Evolutionary conservation across 768 basidiomycete species (phyloP), one percentile per base, ranked within the genome.

Genomic region (Kwoniella europaea): DNA sequence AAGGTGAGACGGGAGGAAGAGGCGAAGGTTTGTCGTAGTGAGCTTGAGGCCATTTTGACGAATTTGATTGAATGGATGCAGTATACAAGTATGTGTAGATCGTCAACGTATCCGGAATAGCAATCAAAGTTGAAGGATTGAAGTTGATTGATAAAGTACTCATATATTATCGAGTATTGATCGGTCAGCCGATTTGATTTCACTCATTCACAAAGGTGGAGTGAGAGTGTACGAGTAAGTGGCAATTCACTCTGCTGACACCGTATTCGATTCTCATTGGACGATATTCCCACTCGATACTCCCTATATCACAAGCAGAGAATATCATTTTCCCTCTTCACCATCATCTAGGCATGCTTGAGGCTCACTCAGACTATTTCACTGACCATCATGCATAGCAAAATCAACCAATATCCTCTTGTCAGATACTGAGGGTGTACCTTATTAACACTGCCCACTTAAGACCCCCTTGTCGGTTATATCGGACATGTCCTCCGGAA

Each of bases 1-100:
- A 69, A 62, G 22, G 72, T 69, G 20, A 67, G 54, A 50, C 68
- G 69, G n/a, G 73, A 68, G 12, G 68, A 71, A 4, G 73, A 71
- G 43, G 69, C 65, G 64, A 69, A 69, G 15, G 65, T 57, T 29
- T 59, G 63, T 55, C 72, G 63, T 22, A 73, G 44, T 35, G 68
- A 35, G 35, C 5, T 35, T 35, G 35, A 55, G 4, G 60, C 60
- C 54, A 62, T 62, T 1, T 56, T 62, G 57, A 35, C 16, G 9
- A 20, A 24, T 43, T 50, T 43, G 20, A 27, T 4, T 27, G 4
- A 3, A 27, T 27, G 27, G 27, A 27, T 27, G 27, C 27, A 4
- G 4, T 27, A 3, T 35, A 35, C 4, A 50, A 18, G 46, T 50
- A 50, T 50, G 12, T 15, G 13, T 13, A 41, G 56, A 59, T 58